phyloP scores from a whole-genome alignment of 805 yeast species.

The Candida corydali region DNA sequence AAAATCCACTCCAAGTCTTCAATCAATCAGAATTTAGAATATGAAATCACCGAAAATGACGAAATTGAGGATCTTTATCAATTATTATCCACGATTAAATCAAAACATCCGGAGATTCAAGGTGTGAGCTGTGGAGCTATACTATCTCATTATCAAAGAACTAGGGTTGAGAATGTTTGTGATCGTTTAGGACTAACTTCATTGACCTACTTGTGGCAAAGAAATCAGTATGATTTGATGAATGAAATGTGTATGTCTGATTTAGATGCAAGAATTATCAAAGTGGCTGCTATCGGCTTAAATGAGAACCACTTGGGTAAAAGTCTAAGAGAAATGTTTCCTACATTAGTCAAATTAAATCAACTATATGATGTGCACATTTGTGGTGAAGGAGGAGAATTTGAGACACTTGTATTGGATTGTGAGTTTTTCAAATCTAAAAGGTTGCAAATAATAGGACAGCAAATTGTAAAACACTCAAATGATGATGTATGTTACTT shows the following conservation, averaged over 20 bases:
- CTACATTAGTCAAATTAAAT: slow-evolving; percentile 56
- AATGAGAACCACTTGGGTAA: slow-evolving; percentile 63
- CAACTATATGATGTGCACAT: slow-evolving; percentile 75
- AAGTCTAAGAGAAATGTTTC: slow-evolving; percentile 57
- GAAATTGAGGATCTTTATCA: slow-evolving; percentile 81
- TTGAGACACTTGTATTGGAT: slow-evolving; percentile 88
- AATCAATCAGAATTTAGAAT: slow-evolving; percentile 60
- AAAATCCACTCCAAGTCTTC: slow-evolving; percentile 60
- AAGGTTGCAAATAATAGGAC: slow-evolving; percentile 38
- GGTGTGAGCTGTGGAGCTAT: slow-evolving; percentile 97
- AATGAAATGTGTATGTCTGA: slow-evolving; percentile 68
- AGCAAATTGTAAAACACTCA: slow-evolving; percentile 42
- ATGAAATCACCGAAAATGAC: slow-evolving; percentile 61
- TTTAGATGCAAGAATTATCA: slow-evolving; percentile 78
- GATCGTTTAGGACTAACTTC: slow-evolving; percentile 62
- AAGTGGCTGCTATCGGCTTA: slow-evolving; percentile 92
- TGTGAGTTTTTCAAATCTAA: slow-evolving; percentile 74
- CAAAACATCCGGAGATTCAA: slow-evolving; percentile 63
- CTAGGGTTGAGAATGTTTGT: slow-evolving; percentile 91
- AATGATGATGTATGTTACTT: slow-evolving; percentile 72
- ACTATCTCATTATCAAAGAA: slow-evolving; percentile 89
- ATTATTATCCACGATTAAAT: slow-evolving; percentile 47
- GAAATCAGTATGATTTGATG: slow-evolving; percentile 77
- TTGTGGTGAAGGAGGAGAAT: slow-evolving; percentile 99
- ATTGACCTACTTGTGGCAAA: slow-evolving; percentile 84